Percentiles rank a stretch among this genome's conserved stretches.
Conservation (phyloP, 2,329 filamentous ascomycete species). For the Chalaropsis ovoidea region DNA sequence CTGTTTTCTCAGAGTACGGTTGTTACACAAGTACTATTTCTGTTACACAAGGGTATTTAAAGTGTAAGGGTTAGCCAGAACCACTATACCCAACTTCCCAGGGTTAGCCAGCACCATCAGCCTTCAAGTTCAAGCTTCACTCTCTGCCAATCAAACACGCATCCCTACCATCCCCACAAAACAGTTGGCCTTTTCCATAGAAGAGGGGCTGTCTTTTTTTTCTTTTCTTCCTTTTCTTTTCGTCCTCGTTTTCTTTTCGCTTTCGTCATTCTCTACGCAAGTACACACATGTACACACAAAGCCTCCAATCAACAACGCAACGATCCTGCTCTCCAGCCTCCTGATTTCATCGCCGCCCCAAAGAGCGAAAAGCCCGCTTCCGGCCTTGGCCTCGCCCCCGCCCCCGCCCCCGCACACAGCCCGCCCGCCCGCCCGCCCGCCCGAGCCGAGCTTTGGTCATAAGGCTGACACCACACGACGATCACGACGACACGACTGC, state of each 20-base stretch:
- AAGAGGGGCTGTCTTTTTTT: slow-evolving; percentile 8
- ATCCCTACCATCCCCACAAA: not conserved
- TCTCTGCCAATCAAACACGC: not conserved
- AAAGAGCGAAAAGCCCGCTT: not conserved
- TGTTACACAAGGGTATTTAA: too few relatives aligned
- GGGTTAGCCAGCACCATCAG: too few relatives aligned
- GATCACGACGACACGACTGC: too few relatives aligned
- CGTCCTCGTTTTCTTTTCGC: slow-evolving; percentile 4
- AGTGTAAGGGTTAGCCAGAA: too few relatives aligned
- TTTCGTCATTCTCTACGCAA: not conserved
- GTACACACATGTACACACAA: not conserved
- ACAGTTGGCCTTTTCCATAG: not conserved
- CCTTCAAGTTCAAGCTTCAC: too few relatives aligned
- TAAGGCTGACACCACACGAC: not conserved
- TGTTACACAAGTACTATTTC: too few relatives aligned
- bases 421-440: not conserved
- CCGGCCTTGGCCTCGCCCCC: not conserved
- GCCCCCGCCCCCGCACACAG: not conserved
- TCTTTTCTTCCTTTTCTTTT: not conserved
- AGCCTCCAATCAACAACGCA: not conserved
- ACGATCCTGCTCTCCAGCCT: not conserved
- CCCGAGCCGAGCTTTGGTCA: not conserved
- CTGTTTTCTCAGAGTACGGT: not conserved
- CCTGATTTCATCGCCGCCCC: not conserved
- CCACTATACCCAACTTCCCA: too few relatives aligned